Evolutionary conservation across 148 eudicot species (phyloP).

Genomic region (Dysphania ambrosioides): DNA sequence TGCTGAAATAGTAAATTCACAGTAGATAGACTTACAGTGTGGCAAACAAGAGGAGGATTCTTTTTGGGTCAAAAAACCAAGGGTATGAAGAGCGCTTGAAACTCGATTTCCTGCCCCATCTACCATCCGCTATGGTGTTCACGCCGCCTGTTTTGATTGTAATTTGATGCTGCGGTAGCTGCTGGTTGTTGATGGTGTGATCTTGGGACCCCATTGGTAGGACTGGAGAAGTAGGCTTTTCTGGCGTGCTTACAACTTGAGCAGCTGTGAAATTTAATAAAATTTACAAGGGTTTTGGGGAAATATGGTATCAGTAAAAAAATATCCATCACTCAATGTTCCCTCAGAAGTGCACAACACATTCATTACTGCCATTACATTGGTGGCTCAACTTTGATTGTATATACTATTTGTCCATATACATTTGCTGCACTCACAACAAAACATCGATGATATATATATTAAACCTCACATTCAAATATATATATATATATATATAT

Average conservation of each 20-base stretch:
- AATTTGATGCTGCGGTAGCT: constrained; percentile 57
- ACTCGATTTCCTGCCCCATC: constrained; percentile 40
- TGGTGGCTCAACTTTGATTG: too few relatives aligned
- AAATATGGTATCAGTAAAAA: background rate
- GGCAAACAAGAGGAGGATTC: constrained; percentile 70
- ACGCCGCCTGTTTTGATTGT: constrained; percentile 45
- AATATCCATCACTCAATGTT: constrained; percentile 11
- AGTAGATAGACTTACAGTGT: constrained; percentile 53
- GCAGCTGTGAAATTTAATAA: constrained; percentile 34
- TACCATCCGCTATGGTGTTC: constrained; percentile 34
- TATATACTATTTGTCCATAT: too few relatives aligned
- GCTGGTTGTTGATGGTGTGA: constrained; percentile 25
- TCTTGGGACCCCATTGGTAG: constrained; percentile 34
- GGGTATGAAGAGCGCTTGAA: constrained; percentile 47
- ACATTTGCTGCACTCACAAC: too few relatives aligned
- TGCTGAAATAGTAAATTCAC: background rate
- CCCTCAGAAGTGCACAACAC: constrained; percentile 9
- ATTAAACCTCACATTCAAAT: too few relatives aligned
- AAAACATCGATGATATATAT: too few relatives aligned
- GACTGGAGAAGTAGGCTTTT: constrained; percentile 39
- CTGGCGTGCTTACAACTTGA: constrained; percentile 42
- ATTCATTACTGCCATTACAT: constrained; percentile 12
- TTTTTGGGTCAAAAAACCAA: constrained; percentile 51
- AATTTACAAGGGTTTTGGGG: constrained; percentile 7
- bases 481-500: too few relatives aligned